Evolutionary conservation across 164 flowering plant genomes (phyloP), one percentile per base, ranked within the genome.

Genomic region (Kalanchoe fedtschenkoi): DNA sequence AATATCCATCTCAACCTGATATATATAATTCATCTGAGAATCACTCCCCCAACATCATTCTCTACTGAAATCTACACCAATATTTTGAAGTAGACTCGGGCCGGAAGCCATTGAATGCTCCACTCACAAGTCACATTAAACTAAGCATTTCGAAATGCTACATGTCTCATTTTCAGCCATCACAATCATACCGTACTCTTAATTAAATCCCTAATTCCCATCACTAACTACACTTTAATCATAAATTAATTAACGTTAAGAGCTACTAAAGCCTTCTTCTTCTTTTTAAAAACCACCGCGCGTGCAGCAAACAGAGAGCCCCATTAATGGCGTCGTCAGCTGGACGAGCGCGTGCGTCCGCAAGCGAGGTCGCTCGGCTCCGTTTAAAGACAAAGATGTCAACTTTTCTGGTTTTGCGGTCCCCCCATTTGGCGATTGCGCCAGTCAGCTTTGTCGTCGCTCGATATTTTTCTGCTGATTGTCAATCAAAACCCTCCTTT

Each of bases 131-230:
- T 10, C 29, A 47, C 55, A 24, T 47, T 47, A 47, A 47, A 47
- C 55, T 47, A 47, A 47, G 30, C 55, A 47, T 47, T 24, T 47
- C 55, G 29, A 47, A 47, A 22, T 47, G 55, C 30, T 47, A 47
- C 55, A 47, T 47, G 55, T 47, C 55, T 19, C 55, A 24, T 3
- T 10, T 24, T 47, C 55, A 9, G 14, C 24, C 53, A 46, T 46
- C 53, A 46, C 26, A 46, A 46, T 47, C 55, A 47, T 47, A 29
- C 22, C 30, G 26, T 47, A 30, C 55, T 24, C 30, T 2, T 24
- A 47, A 47, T 47, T 47, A 46, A 19, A 2, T 2, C 8, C 3
- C 15, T 47, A 47, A 47, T n/a, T n/a, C n/a, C n/a, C n/a, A n/a
- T n/a, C n/a, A n/a, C n/a, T n/a, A n/a, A n/a, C n/a, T n/a, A 46